These are phyloP conservation scores for Poronia punctata DNA, from an alignment of 495 filamentous ascomycete genomes.

Conservation along the genomic window DNA sequence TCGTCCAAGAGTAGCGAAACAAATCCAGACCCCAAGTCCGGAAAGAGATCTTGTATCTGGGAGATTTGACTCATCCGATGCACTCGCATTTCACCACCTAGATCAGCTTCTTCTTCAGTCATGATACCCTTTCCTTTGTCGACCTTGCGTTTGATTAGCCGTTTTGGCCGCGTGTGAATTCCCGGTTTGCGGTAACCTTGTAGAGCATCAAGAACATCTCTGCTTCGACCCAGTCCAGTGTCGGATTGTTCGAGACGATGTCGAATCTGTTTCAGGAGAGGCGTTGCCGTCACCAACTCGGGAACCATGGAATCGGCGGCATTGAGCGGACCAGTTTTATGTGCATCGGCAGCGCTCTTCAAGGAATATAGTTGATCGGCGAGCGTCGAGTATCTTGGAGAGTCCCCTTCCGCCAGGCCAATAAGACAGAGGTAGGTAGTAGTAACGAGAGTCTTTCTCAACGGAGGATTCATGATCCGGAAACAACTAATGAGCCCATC, in stretches of 20 bases:
- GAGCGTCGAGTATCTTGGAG: conserved; percentile 61
- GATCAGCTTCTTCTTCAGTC: conserved; percentile 36
- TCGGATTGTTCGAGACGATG: conserved; percentile 35
- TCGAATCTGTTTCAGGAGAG: conserved; percentile 42
- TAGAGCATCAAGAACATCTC: conserved; percentile 51
- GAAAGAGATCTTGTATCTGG: conserved; percentile 89
- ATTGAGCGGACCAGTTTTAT: conserved; percentile 44
- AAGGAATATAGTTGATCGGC: conserved; percentile 78
- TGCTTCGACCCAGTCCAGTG: conserved; percentile 41
- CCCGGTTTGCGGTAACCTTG: conserved; percentile 47
- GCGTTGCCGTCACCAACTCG: conserved; percentile 58
- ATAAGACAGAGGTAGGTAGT: conserved; percentile 65
- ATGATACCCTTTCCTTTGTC: conserved; percentile 66
- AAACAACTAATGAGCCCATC: conserved; percentile 66
- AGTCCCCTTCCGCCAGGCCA: conserved; percentile 57
- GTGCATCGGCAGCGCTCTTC: conserved; percentile 56
- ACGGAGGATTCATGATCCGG: conserved; percentile 48
- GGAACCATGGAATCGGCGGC: conserved; percentile 50
- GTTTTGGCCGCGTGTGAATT: conserved; percentile 48
- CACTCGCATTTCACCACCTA: conserved; percentile 55
- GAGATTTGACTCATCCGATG: conserved; percentile 78
- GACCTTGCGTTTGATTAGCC: conserved; percentile 31
- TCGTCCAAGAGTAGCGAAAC: conserved; percentile 71
- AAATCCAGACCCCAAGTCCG: conserved; percentile 79
- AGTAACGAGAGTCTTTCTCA: conserved; percentile 57